Base-by-base conservation (phyloP, 2,329 filamentous ascomycete genomes). In the Knufia petricola region DNA sequence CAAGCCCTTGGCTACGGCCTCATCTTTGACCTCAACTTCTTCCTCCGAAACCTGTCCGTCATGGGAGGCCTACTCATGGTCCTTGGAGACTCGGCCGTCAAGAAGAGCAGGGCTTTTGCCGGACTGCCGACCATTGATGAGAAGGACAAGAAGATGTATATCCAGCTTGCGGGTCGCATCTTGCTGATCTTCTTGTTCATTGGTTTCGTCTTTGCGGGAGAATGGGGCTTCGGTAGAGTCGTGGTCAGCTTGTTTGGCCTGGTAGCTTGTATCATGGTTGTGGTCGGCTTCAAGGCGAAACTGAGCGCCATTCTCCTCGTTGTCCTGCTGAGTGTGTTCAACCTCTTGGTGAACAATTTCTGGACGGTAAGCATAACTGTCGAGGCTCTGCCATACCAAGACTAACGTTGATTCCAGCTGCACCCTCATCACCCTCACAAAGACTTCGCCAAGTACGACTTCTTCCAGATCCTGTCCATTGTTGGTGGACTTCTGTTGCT, bases 141-240 rank as follows among this genome's bases (percentile, higher is more conserved):
- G 76, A 96, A 96, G 81, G 92, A 98, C 69, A 86, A 89, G 71
- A 98, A 96, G 79, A 96, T 96, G 90, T 98, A 98, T 77, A 94
- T 98, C 72, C 92, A 96, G 79, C 83, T 98, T 54, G 92, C 92
- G 58, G 92, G 92, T 30, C 84, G 92, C 59, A 87, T 98, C 30
- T 77, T 98, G 57, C 76, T 98, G 60, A 96, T 98, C 71, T 95
- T 98, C 79, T 78, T 98, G 59, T 98, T 98, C 68, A 68, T 95
- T 58, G 92, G 92, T 52, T 98, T 98, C 63, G 85, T 98, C 61
- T 95, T 95, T 72, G 86, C 87, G 50, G 92, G 92, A 58, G 77
- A 89, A 62, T 98, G 92, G 92, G 86, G 81, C 62, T 69, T 95
- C 62, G 88, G 88, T 77, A 81, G 92, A 63, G 77, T 96, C 44